Percentiles rank a stretch among this genome's conserved stretches.
These are phyloP conservation scores for Crucihimalaya himalaica DNA, from an alignment of 345 rosid species.

Conservation along the genomic window DNA sequence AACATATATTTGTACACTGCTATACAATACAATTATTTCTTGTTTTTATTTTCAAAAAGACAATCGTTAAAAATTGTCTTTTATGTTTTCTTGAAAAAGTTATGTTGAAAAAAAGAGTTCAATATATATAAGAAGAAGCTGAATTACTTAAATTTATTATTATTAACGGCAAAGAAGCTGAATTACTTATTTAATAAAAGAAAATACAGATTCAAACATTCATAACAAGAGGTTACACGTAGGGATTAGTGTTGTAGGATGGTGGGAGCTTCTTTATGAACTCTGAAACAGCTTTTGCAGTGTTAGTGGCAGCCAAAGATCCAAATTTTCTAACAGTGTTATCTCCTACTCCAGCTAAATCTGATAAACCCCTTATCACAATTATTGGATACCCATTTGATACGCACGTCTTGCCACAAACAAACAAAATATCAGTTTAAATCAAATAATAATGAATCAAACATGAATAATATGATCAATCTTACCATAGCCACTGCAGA, in stretches of 20 bases:
- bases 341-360: constrained; percentile 53
- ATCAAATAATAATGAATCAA: neutral
- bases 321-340: constrained; percentile 37
- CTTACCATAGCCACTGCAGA: constrained; percentile 56
- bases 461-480: neutral
- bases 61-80: too few species aligned
- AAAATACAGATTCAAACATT: neutral
- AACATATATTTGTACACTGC: too few species aligned
- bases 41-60: too few species aligned
- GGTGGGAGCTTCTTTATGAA: constrained; percentile 39
- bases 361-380: constrained; percentile 50
- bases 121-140: too few species aligned
- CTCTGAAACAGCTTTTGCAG: constrained; percentile 46
- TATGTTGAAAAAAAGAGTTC: too few species aligned
- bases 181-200: neutral
- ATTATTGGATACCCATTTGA: constrained; percentile 54
- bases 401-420: constrained; percentile 44
- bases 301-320: constrained; percentile 49
- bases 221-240: neutral
- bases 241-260: neutral
- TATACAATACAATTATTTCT: too few species aligned
- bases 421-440: neutral
- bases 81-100: too few species aligned
- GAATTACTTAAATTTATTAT: neutral
- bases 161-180: too few species aligned